phyloP scores from a whole-genome alignment of 352 stramenopile species.

The Pythium phragmiticola region DNA sequence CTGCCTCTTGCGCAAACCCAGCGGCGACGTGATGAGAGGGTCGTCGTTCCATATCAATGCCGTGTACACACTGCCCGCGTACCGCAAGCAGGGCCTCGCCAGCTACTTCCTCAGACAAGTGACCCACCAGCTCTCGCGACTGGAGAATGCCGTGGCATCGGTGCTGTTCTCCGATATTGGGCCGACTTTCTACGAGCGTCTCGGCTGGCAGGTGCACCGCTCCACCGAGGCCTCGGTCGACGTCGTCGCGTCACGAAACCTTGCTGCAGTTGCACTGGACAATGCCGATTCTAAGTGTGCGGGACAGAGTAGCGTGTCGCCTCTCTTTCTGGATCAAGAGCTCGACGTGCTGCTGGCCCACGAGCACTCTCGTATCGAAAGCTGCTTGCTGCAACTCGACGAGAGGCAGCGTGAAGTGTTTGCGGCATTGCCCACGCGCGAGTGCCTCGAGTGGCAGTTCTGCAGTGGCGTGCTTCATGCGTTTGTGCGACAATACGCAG shows the following conservation, averaged over 20 bases:
- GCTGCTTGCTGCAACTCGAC: constrained; percentile 26
- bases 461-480: constrained; percentile 56
- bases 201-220: constrained; percentile 51
- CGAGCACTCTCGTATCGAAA: constrained; percentile 36
- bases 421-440: constrained; percentile 39
- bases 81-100: constrained; percentile 49
- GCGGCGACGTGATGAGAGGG: constrained; percentile 36
- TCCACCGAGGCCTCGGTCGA: constrained; percentile 47
- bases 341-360: constrained; percentile 39
- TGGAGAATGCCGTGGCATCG: constrained; percentile 38
- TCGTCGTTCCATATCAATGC: constrained; percentile 61
- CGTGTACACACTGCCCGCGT: constrained; percentile 50
- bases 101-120: constrained; percentile 47
- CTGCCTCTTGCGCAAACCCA: constrained; percentile 37
- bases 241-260: not conserved
- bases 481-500: constrained; percentile 27
- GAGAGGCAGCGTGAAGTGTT: constrained; percentile 42
- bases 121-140: constrained; percentile 31
- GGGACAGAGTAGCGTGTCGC: not conserved
- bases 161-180: constrained; percentile 71
- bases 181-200: constrained; percentile 52
- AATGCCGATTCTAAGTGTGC: not conserved
- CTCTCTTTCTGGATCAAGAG: constrained; percentile 35
- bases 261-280: not conserved
- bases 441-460: constrained; percentile 71